phyloP scores from a whole-genome alignment of 1,284 basidiomycete species.

The Sanghuangporus weigelae region DNA sequence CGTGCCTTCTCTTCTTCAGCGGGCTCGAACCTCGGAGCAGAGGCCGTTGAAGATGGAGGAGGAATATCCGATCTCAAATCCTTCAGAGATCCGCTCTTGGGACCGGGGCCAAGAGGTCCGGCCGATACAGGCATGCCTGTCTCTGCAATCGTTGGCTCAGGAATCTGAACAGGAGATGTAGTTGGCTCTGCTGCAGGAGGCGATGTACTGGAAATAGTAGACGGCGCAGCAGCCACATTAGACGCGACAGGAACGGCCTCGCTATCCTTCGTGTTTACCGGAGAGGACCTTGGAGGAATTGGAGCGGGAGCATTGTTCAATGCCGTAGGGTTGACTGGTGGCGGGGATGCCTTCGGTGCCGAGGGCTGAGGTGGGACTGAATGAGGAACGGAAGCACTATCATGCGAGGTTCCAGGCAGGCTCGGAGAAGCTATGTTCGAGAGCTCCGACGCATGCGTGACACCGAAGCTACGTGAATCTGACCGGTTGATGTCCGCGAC shows the following conservation, averaged over 20 bases:
- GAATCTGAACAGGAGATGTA: constrained; percentile 26
- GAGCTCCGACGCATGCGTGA: constrained; percentile 71
- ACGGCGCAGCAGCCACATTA: neutral
- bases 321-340: constrained; percentile 43
- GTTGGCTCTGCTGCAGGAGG: constrained; percentile 26
- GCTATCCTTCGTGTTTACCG: constrained; percentile 3
- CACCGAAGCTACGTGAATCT: constrained; percentile 74
- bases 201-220: neutral
- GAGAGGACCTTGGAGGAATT: constrained; percentile 32
- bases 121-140: constrained; percentile 53
- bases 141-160: constrained; percentile 54
- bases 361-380: constrained; percentile 2
- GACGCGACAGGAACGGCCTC: constrained; percentile 9
- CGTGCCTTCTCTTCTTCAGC: constrained; percentile 40
- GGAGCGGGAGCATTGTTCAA: constrained; percentile 55
- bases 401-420: constrained; percentile 21
- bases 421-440: constrained; percentile 45
- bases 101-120: constrained; percentile 51
- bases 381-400: constrained; percentile 11
- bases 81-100: constrained; percentile 55
- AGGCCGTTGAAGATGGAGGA: neutral
- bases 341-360: constrained; percentile 25
- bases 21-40: constrained; percentile 26
- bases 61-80: constrained; percentile 40
- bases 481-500: constrained; percentile 56